Evolutionary conservation across 1,139 yeast species (phyloP), one percentile per base, ranked within the genome.

Genomic region (Pneumocystis wakefieldiae): DNA sequence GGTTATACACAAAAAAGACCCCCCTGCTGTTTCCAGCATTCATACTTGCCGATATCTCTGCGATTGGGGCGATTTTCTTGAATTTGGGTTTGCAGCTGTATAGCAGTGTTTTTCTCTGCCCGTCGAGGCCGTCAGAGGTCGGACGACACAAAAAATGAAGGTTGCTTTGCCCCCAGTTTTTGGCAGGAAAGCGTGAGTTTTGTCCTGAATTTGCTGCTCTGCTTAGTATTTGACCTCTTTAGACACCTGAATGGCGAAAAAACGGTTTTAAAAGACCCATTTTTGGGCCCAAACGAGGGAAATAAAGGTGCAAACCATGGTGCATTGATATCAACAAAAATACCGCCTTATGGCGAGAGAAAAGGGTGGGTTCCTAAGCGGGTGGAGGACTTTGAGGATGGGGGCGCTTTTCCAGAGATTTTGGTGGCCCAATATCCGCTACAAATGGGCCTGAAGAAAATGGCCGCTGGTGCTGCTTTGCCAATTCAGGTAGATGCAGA

Each of bases 401-500:
- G 76, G 19, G 76, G 76, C 15, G 75, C 76, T 62, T 71, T 67
- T 62, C 76, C 76, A 1, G 76, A 74, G 63, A 70, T 73, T 55
- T 70, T 70, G 59, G 66, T 71, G 28, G 73, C 73, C 2, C 76
- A 74, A 65, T 74, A 74, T 62, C 76, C 76, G 1, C 67, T 70
- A 14, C 70, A 69, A 60, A 72, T 74, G 75, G 76, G 76, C 3
- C 62, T 65, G 36, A 67, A 66, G 41, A 35, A 55, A 55, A 63
- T 39, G n/a, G 15, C 66, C 12, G 64, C 70, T 28, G 65, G 67
- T 1, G 71, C 69, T 39, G 70, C 76, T 10, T 66, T 75, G 15
- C 71, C 76, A 4, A 66, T 75, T 15, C 73, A 70, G 17, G 72
- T 73, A 36, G 73, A 72, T 61, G 65, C 68, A 3, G 70, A 73